Evolutionary conservation across 2,329 filamentous ascomycete genomes (phyloP), one percentile per base, ranked within the genome.

Genomic region (Pseudohalonectria lignicola): DNA sequence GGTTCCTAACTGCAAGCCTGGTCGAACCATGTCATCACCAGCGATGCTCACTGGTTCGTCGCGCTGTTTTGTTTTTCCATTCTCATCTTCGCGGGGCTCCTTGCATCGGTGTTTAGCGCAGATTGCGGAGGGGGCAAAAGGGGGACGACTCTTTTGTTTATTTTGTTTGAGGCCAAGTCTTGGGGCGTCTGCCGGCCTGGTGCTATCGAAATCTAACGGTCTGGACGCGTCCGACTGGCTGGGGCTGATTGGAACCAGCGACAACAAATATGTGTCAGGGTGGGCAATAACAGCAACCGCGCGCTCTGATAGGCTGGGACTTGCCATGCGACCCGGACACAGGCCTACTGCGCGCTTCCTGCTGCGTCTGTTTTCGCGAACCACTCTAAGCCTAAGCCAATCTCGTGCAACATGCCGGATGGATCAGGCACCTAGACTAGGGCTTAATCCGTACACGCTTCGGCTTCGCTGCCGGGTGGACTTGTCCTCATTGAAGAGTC

Each of bases 211-310:
- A 30, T 16, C 34, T 23, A 26, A 20, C 37, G 18, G 39, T 37
- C 12, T 34, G 21, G 39, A 41, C 39, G 39, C 39, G 39, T 41
- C 39, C 39, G 39, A 41, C 39, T 41, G 39, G 39, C 31, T 21
- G 18, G 36, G n/a, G 19, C 18, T 15, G 18, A n/a, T 12, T 18
- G n/a, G 28, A 29, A 26, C n/a, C n/a, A n/a, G n/a, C n/a, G n/a
- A n/a, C n/a, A 28, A 20, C 19, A 32, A 31, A 20, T 8, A 8
- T 26, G 23, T 37, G 36, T 19, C 36, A 38, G 36, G 36, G 36
- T n/a, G n/a, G 36, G 11, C 20, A 12, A 10, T 28, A 10, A 25
- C 28, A 26, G 20, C 31, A 11, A 23, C 11, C n/a, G 25, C 20
- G 29, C 28, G 20, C 8, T 15, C 20, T 31, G 28, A 38, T 38